Base-by-base conservation (phyloP, 2,329 filamentous ascomycete species). In the Neopestalotiopsis sp. region DNA sequence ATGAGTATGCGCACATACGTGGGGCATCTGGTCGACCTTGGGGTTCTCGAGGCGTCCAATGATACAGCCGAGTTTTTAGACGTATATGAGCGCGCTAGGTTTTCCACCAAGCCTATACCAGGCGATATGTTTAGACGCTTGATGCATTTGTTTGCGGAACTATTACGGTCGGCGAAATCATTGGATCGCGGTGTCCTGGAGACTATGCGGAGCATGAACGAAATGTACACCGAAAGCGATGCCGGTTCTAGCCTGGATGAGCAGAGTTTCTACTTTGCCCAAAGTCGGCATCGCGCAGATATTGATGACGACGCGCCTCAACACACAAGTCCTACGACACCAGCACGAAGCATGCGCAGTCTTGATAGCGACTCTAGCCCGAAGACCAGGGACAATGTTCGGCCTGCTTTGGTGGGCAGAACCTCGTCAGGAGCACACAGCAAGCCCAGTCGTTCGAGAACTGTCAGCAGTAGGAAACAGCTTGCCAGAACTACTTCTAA, bases 1-100 rank as follows among this genome's bases (percentile, higher is more conserved):
- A 93, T 95, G 89, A 90, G 90, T 4, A 82, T 98, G 71, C 89
- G 94, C 64, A 90, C 93, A 70, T 98, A 98, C 77, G 82, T 98
- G 3, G 82, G 84, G 1, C 90, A 93, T 70, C 88, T 98, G 4
- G 86, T 88, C 4, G 84, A 84, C 3, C 81, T 97, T 30, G 89
- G 89, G 3, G 88, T 97, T 4, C 75, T 91, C n/a, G 34, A 60
- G 32, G 76, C 77, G 24, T 75, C 81, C 65, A 70, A 72, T 60
- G 61, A 71, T 2, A 90, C 78, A 73, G 85, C 72, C 78, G 89
- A 78, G 71, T 99, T 98, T 76, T 81, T 98, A 24, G 80, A 86
- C 1, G 83, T 89, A 24, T 99, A 98, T 81, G 96, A 98, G 81
- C 85, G 88, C 68, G 94, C 94, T 2, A 91, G 95, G 56, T 99